Base-by-base conservation (phyloP, 805 yeast genomes). In the Kodamaea laetipori region DNA sequence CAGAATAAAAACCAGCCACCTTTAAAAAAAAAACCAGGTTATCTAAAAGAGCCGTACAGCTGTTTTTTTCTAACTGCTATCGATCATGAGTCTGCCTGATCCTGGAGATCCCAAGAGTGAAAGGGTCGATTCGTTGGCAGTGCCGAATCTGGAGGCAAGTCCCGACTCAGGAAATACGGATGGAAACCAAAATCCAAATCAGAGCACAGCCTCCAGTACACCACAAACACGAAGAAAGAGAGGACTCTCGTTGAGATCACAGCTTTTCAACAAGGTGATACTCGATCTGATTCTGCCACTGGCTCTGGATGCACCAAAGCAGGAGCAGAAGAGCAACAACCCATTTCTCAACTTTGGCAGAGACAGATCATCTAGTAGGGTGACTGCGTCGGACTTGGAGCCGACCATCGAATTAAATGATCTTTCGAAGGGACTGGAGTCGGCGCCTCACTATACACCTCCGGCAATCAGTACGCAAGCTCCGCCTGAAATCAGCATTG, bases 161-260 rank as follows among this genome's bases (percentile, higher is more conserved):
- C n/a, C n/a, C n/a, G n/a, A n/a, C n/a, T n/a, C n/a, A n/a, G n/a
- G n/a, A n/a, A n/a, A n/a, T n/a, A n/a, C n/a, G n/a, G n/a, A n/a
- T n/a, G n/a, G n/a, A 21, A 21, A 21, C 24, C 24, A 6, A 21
- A 21, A 21, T 21, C 8, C 8, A 21, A 34, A 15, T 6, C 26
- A 25, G 43, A 17, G 24, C 15, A 34, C 11, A 26, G 8, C 16
- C 25, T 27, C 41, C 11, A 30, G 26, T 28, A 50, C 55, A 19
- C 57, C 58, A 8, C 58, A 47, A 17, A 43, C 57, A 9, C 45
- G 74, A 23, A 66, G 86, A 49, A 76, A 74, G 48, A 63, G 90
- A 53, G 90, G 90, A 0, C 78, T 81, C 47, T 81, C 87, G 6
- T 61, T 84, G 44, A 69, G 90, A 47, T 71, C 86, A 0, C 89